Conservation (phyloP, 1,139 yeast species). For the Debaryomycetaceae sp. region DNA sequence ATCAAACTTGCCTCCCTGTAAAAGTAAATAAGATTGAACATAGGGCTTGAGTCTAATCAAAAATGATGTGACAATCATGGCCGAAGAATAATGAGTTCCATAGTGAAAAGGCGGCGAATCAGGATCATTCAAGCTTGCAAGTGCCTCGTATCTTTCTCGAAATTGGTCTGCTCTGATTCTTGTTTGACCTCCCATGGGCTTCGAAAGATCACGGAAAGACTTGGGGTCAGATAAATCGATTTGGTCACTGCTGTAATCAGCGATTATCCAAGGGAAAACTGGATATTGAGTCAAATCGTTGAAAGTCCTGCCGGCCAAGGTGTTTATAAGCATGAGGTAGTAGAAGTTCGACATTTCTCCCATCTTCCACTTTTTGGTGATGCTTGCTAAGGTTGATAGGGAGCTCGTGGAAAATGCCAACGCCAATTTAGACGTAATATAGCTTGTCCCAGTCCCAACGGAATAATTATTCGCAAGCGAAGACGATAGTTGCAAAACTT, state of each 20-base stretch:
- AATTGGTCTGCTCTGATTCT: slow-evolving; percentile 57
- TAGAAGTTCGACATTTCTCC: slow-evolving; percentile 81
- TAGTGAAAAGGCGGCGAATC: slow-evolving; percentile 79
- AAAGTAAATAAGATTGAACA: slow-evolving; percentile 68
- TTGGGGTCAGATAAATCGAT: slow-evolving; percentile 60
- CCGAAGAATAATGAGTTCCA: slow-evolving; percentile 90
- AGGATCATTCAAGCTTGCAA: slow-evolving; percentile 48
- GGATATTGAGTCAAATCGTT: slow-evolving; percentile 89
- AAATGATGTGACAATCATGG: slow-evolving; percentile 84
- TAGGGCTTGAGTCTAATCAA: slow-evolving; percentile 74
- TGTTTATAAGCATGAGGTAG: slow-evolving; percentile 73
- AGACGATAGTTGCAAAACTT: slow-evolving; percentile 49
- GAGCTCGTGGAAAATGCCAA: slow-evolving; percentile 31
- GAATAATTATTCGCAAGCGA: slow-evolving; percentile 12
- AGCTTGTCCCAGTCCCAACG: slow-evolving; percentile 13
- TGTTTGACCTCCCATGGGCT: slow-evolving; percentile 89
- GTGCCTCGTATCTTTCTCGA: slow-evolving; percentile 65
- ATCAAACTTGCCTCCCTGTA: slow-evolving; percentile 86
- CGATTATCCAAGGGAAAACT: slow-evolving; percentile 85
- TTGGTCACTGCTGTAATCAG: slow-evolving; percentile 67
- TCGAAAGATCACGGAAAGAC: slow-evolving; percentile 68
- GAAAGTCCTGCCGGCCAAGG: slow-evolving; percentile 82
- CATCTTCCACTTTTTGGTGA: slow-evolving; percentile 67
- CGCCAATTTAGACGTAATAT: slow-evolving; percentile 30
- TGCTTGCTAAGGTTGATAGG: slow-evolving; percentile 35